Base-by-base conservation (phyloP, 108 stramenopile species). In the Tribonema minus region DNA sequence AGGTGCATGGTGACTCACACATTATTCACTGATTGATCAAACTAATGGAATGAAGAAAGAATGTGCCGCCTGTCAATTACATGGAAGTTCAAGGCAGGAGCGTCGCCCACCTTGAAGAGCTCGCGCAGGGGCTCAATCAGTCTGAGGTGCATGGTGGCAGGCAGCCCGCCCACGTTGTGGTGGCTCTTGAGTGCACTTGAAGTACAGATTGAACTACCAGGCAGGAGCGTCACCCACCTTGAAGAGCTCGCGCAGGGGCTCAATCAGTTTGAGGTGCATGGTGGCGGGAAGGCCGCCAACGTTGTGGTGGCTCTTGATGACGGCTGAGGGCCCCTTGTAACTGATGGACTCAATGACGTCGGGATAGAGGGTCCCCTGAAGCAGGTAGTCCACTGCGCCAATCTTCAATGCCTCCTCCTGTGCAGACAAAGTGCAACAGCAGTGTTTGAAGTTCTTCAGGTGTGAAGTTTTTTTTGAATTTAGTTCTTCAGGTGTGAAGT, bases 301-400 rank as follows among this genome's bases (percentile, higher is more conserved):
- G 80, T 99, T 99, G 92, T 99, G 98, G 81, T 99, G 98, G 31
- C 95, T 95, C 88, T 99, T 99, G 84, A 99, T 99, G 58, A 93
- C 95, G 4, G 95, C 96, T 12, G 90, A 90, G 31, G 95, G 96
- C 25, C 96, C 95, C 86, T 96, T 96, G 92, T 97, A 95, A 23
- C 92, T 92, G 67, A 96, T 93, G 80, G 90, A 91, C 87, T 99
- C 98, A 86, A 99, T 99, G 27, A 98, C 96, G 84, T 99, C 98
- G 7, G 98, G 98, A 76, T 98, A 98, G 27, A 99, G 87, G 3
- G 98, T 99, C 32, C 98, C 98, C 83, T 98, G 96, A 4, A 86
- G 76, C 38, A 84, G 54, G 68, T 58, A 85, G 33, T 85, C 79
- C 20, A 83, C 82, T 58, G 39, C n/a, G 29, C 76, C 82, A 77